Conservation (phyloP, 2,329 filamentous ascomycete species). For the Juglanconis oblonga region DNA sequence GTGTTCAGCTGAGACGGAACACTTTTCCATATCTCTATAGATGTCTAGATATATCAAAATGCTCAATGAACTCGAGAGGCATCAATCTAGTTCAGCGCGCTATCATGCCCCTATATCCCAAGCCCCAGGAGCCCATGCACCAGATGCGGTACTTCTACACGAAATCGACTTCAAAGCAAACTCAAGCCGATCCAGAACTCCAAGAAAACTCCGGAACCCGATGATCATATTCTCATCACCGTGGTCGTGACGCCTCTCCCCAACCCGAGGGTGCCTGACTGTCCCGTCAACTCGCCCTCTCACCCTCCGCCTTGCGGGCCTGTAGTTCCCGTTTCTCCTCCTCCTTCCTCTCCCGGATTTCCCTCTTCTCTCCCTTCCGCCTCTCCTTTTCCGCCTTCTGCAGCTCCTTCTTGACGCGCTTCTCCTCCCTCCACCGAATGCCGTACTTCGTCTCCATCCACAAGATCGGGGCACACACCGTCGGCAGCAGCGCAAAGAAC, state of each 20-base stretch:
- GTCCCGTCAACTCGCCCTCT: not conserved
- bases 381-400: conserved; percentile 29
- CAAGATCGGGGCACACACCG: conserved; percentile 46
- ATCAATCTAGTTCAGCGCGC: not conserved
- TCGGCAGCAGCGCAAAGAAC: conserved; percentile 51
- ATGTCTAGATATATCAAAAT: not conserved
- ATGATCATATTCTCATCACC: not conserved
- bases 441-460: conserved; percentile 48
- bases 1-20: not conserved
- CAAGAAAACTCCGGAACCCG: not conserved
- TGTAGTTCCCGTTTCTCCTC: conserved; percentile 2
- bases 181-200: not conserved
- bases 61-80: not conserved
- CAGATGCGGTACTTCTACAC: not conserved
- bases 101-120: not conserved
- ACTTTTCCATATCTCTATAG: not conserved
- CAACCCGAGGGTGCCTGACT: not conserved
- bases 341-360: not conserved
- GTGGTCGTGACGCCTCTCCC: not conserved
- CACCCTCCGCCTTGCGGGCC: not conserved
- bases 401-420: conserved; percentile 36
- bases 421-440: conserved; percentile 49
- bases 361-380: conserved; percentile 13
- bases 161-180: not conserved
- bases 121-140: not conserved